These are phyloP conservation scores for Forsythia suspensa DNA, from an alignment of 257 asterid genomes.

Conservation along the genomic window DNA sequence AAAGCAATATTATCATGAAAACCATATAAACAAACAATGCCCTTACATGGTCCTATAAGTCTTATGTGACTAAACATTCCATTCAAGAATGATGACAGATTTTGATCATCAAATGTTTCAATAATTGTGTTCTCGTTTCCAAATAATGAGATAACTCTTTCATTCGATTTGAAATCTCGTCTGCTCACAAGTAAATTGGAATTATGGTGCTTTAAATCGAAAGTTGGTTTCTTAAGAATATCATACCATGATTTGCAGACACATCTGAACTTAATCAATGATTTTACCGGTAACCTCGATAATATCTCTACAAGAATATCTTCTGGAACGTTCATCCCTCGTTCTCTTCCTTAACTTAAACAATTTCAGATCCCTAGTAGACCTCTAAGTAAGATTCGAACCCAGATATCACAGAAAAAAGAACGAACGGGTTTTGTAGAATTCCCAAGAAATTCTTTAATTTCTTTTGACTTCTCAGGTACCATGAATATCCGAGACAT, in stretches of 20 bases:
- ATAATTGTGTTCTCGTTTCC: slow-evolving; percentile 13
- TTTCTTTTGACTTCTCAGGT: neutral
- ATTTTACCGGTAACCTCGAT: slow-evolving; percentile 36
- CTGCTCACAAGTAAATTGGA: slow-evolving; percentile 37
- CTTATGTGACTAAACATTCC: slow-evolving; percentile 52
- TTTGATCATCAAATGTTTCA: slow-evolving; percentile 27
- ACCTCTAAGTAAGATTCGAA: neutral
- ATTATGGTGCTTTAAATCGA: slow-evolving; percentile 32
- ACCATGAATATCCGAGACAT: no score
- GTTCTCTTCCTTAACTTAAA: neutral
- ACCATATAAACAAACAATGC: slow-evolving; percentile 52
- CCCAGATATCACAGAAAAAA: neutral
- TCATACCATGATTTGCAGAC: slow-evolving; percentile 49
- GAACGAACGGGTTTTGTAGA: no score
- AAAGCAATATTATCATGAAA: slow-evolving; percentile 52
- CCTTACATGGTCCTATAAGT: slow-evolving; percentile 56
- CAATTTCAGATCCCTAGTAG: neutral
- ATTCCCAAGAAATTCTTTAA: no score
- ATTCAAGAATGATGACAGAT: slow-evolving; percentile 33
- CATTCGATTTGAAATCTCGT: slow-evolving; percentile 39
- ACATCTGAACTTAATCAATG: slow-evolving; percentile 42
- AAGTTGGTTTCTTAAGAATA: slow-evolving; percentile 29
- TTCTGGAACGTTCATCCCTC: slow-evolving; percentile 38
- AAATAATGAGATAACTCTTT: slow-evolving; percentile 39
- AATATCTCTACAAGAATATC: slow-evolving; percentile 47